Evolutionary conservation across 305 asterid genomes (phyloP), one percentile per base, ranked within the genome.

Genomic region (Fraxinus sp.): DNA sequence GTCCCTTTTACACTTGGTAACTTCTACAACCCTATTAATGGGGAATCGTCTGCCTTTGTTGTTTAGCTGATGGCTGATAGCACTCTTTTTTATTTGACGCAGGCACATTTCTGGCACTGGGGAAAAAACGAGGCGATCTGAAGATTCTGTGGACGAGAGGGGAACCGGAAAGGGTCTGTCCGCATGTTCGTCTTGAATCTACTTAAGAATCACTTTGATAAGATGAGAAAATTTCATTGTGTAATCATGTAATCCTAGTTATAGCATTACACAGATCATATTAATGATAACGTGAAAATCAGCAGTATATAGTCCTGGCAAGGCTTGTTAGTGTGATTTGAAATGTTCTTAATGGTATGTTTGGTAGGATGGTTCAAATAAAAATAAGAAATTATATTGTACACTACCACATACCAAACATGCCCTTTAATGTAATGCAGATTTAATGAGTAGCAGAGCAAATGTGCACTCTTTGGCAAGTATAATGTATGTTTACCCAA

Each of bases 1-100:
- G 97, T 94, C 57, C 97, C 98, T 16, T 92, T 91, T 44, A 94
- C 94, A 3, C 95, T 93, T 10, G 98, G 98, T 94, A 88, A 87
- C 26, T 49, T 77, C 46, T 79, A 22, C 80, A 30, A 59, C 33
- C 30, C 6, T 4, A 4, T 16, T 79, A 22, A 68, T 44, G 52
- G 1, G n/a, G 49, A 30, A 74, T 24, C 39, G 7, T 5, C 52
- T 35, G 33, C 8, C 14, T 30, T 11, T 30, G 35, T 37, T 9
- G 11, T 39, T 74, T 77, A 32, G 1, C 36, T 36, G 41, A 36
- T 55, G 16, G 28, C 41, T 46, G 16, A 24, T 55, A 14, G 33
- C 36, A 59, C 13, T 66, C 41, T 76, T 73, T 20, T 28, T 82
- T 20, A 49, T 11, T 37, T 66, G 79, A 16, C 81, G 84, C 89